Percentiles rank a stretch among this genome's conserved stretches.
phyloP scores from a whole-genome alignment of 73 alveolate genomes.

The Paramecium pentaurelia region DNA sequence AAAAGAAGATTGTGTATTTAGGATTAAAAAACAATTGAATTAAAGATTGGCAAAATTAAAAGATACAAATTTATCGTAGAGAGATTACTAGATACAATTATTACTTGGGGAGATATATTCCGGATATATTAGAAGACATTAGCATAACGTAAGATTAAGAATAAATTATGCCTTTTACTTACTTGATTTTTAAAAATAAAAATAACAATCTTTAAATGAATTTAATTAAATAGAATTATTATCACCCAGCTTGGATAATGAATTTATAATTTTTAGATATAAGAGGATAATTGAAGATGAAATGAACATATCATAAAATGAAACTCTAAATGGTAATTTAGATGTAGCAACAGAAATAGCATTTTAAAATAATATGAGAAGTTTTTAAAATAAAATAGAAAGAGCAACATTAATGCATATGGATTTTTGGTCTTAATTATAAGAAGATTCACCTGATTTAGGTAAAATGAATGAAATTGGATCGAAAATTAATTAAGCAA shows the following conservation, averaged over 20 bases:
- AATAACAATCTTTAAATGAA: neutral
- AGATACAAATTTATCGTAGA: neutral
- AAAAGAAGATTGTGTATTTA: constrained; percentile 44
- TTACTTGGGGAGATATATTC: constrained; percentile 26
- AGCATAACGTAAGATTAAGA: neutral
- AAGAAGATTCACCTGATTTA: constrained; percentile 54
- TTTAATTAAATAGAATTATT: neutral
- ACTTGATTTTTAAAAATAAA: neutral
- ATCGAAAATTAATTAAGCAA: neutral
- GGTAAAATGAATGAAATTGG: constrained; percentile 60
- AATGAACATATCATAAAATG: neutral
- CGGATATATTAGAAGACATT: neutral
- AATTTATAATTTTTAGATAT: neutral
- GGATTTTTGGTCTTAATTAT: constrained; percentile 59
- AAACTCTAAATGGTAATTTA: constrained; percentile 9
- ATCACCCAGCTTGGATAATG: neutral
- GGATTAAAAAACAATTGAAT: neutral
- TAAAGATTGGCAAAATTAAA: constrained; percentile 15
- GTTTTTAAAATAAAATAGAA: constrained; percentile 41
- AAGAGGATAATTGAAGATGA: constrained; percentile 4
- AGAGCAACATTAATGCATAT: constrained; percentile 52
- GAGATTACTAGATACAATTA: neutral
- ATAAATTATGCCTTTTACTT: neutral
- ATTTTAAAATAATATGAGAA: constrained; percentile 44
- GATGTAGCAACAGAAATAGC: constrained; percentile 32